phyloP scores from a whole-genome alignment of 176 grass and related monocot species.

The Triticum monococcum region DNA sequence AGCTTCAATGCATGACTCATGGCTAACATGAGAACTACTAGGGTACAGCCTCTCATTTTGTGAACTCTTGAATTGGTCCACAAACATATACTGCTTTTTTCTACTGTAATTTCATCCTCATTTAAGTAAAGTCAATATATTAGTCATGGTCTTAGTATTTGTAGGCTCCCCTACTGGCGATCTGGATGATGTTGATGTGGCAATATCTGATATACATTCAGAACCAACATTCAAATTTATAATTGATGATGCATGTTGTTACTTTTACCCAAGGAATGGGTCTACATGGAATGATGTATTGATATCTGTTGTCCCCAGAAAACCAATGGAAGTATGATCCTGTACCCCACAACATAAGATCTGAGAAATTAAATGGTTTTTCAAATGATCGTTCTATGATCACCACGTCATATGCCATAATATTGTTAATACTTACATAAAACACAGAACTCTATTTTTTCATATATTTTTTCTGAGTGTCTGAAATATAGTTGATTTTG shows the following conservation, averaged over 20 bases:
- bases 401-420: background rate
- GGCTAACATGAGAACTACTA: conserved; percentile 8
- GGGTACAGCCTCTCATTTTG: background rate
- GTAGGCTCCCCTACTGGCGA: background rate
- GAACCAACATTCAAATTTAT: conserved; percentile 8
- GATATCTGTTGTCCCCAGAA: background rate
- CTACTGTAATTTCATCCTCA: background rate
- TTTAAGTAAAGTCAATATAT: background rate
- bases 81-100: background rate
- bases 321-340: background rate
- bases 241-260: background rate
- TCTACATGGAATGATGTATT: background rate
- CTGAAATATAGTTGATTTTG: background rate
- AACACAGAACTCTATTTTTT: background rate
- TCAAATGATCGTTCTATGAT: background rate
- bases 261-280: background rate
- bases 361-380: background rate
- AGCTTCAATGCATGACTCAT: background rate
- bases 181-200: background rate
- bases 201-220: background rate
- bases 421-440: background rate
- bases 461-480: background rate
- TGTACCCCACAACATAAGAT: background rate
- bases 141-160: conserved; percentile 3
- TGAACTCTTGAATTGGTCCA: background rate